Percentiles rank a stretch among this genome's conserved stretches.
These are phyloP conservation scores for Streptanthus diversifolius DNA, from an alignment of 345 rosid species.

Conservation along the genomic window DNA sequence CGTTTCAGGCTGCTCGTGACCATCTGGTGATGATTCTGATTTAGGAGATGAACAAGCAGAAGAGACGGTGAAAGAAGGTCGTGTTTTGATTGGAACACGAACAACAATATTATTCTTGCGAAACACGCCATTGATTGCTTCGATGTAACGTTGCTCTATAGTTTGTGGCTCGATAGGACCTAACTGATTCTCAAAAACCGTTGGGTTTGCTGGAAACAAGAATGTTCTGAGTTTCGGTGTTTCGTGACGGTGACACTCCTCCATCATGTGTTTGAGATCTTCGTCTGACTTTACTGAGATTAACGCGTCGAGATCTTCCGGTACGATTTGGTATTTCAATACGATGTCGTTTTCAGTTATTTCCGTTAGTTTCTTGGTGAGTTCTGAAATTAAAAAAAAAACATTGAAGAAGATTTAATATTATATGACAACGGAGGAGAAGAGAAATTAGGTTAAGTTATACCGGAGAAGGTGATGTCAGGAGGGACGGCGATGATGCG, in stretches of 20 bases:
- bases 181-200: constrained; percentile 38
- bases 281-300: constrained; percentile 69
- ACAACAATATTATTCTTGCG: neutral
- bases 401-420: neutral
- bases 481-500: constrained; percentile 68
- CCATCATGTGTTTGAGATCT: constrained; percentile 81
- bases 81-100: constrained; percentile 37
- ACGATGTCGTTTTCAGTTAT: constrained; percentile 52
- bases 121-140: constrained; percentile 62
- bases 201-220: constrained; percentile 55
- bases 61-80: constrained; percentile 49
- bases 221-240: constrained; percentile 58
- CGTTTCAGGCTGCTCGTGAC: constrained; percentile 37
- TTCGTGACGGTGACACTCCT: constrained; percentile 59
- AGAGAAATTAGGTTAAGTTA: neutral
- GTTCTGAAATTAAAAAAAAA: constrained; percentile 39
- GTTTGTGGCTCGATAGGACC: constrained; percentile 38
- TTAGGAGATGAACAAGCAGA: constrained; percentile 68
- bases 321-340: constrained; percentile 64
- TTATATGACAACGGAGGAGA: neutral
- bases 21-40: constrained; percentile 59
- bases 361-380: constrained; percentile 59
- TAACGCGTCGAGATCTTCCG: constrained; percentile 77
- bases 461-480: constrained; percentile 60
- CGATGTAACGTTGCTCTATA: constrained; percentile 70